Evolutionary conservation across 2,329 filamentous ascomycete genomes (phyloP).

Genomic region (Arthrobotrys musiformis): DNA sequence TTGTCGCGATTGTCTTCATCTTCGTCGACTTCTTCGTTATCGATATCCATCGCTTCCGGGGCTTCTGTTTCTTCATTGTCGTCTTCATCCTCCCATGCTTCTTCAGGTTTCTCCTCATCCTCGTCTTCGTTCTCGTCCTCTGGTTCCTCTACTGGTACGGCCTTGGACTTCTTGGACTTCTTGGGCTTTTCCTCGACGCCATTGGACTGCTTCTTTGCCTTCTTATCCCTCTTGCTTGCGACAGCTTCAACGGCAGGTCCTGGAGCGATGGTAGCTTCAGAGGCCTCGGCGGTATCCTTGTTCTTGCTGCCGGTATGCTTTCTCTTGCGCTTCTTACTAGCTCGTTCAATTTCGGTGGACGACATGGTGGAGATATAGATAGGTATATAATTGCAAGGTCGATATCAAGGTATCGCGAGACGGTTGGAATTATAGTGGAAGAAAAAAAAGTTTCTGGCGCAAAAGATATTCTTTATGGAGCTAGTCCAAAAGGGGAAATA

Average conservation of each 20-base stretch:
- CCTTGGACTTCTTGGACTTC: conserved; percentile 45
- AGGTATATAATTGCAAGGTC: background rate
- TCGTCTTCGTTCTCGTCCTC: background rate
- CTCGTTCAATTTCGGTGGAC: conserved; percentile 43
- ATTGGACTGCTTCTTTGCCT: conserved; percentile 25
- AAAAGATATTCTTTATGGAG: background rate
- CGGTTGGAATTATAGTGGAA: conserved; percentile 4
- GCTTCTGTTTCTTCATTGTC: conserved; percentile 5
- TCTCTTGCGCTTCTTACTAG: conserved; percentile 55
- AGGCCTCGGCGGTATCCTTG: conserved; percentile 8
- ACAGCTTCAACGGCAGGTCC: background rate
- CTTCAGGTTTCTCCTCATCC: conserved; percentile 22
- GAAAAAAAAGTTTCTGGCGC: conserved; percentile 47
- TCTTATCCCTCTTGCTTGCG: conserved; percentile 34
- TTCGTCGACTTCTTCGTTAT: conserved; percentile 61
- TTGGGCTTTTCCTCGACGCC: background rate
- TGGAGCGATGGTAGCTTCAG: background rate
- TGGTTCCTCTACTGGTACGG: background rate
- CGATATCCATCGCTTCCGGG: conserved; percentile 14
- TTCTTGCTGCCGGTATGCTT: conserved; percentile 46
- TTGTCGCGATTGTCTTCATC: conserved; percentile 61
- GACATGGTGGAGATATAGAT: conserved; percentile 30
- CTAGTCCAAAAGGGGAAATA: conserved; percentile 30
- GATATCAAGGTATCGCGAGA: conserved; percentile 8
- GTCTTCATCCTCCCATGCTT: conserved; percentile 27